These are phyloP conservation scores for Penicillium sp. DNA, from an alignment of 2,329 filamentous ascomycete genomes.

Conservation along the genomic window DNA sequence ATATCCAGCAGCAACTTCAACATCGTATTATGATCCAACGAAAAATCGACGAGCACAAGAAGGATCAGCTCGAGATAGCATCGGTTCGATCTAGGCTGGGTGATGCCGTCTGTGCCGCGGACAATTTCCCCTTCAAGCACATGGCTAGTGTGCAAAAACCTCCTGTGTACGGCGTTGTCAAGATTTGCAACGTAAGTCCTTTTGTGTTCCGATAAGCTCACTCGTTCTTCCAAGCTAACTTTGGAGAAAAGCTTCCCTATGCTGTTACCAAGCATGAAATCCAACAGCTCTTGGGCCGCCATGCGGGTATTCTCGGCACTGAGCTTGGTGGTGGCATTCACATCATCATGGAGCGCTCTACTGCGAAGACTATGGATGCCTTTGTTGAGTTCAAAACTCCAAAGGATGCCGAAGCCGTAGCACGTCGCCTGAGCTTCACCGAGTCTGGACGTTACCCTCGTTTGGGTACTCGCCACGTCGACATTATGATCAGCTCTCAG, in stretches of 20 bases:
- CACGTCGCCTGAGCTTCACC: conserved; percentile 33
- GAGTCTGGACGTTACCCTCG: conserved; percentile 37
- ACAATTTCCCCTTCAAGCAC: conserved; percentile 11
- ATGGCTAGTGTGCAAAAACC: background rate
- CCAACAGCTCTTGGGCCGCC: conserved; percentile 43
- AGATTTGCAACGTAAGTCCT: conserved; percentile 34
- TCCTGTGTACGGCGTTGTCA: conserved; percentile 28
- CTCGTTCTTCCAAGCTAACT: background rate
- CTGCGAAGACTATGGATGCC: conserved; percentile 55
- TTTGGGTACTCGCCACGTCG: conserved; percentile 47
- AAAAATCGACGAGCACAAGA: conserved; percentile 8
- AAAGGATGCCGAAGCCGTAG: conserved; percentile 36
- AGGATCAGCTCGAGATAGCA: background rate
- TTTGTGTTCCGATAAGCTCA: background rate
- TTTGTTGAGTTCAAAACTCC: conserved; percentile 45
- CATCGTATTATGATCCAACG: conserved; percentile 5
- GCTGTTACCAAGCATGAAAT: conserved; percentile 48
- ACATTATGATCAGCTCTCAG: conserved; percentile 45
- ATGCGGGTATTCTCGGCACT: conserved; percentile 35
- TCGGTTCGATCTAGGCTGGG: conserved; percentile 5
- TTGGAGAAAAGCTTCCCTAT: conserved; percentile 45
- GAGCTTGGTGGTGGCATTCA: conserved; percentile 46
- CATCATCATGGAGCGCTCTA: conserved; percentile 56
- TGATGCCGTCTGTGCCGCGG: background rate
- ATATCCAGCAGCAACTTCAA: conserved; percentile 6